These are phyloP conservation scores for Actinomucor elegans DNA, from an alignment of 371 early-diverging fungal genomes.

Conservation along the genomic window DNA sequence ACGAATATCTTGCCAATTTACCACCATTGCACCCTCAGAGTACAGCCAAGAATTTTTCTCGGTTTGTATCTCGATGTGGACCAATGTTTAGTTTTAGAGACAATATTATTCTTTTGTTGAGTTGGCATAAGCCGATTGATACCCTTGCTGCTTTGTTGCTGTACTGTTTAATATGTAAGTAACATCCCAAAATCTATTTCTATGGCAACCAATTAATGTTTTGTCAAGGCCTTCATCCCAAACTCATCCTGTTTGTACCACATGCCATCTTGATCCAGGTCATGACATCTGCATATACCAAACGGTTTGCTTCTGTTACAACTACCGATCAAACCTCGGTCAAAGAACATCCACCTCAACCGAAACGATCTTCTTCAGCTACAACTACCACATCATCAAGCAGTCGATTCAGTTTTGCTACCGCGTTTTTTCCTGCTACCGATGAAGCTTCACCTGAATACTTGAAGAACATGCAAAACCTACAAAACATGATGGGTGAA, in stretches of 20 bases:
- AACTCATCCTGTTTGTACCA: constrained; percentile 32
- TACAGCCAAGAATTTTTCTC: constrained; percentile 45
- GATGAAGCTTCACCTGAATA: constrained; percentile 50
- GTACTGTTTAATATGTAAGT: constrained; percentile 46
- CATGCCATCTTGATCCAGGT: constrained; percentile 30
- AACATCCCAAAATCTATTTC: not conserved
- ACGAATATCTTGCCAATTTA: constrained; percentile 36
- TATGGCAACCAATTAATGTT: not conserved
- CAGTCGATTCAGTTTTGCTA: constrained; percentile 11
- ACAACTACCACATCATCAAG: not conserved
- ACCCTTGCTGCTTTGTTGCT: constrained; percentile 34
- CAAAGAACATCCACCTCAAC: not conserved
- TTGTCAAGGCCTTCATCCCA: constrained; percentile 38
- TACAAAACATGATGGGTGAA: constrained; percentile 55
- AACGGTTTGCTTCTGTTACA: not conserved
- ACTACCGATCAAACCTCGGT: not conserved
- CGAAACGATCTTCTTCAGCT: not conserved
- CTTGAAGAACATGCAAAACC: constrained; percentile 38
- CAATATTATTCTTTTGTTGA: constrained; percentile 38
- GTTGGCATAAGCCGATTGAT: constrained; percentile 47
- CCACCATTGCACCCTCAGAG: constrained; percentile 42
- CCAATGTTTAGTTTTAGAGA: constrained; percentile 46
- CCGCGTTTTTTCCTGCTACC: constrained; percentile 26
- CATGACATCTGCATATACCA: constrained; percentile 22
- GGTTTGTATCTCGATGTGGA: constrained; percentile 46